These are phyloP conservation scores for Phytophthora ohioensis DNA, from an alignment of 352 stramenopile species.

Conservation along the genomic window DNA sequence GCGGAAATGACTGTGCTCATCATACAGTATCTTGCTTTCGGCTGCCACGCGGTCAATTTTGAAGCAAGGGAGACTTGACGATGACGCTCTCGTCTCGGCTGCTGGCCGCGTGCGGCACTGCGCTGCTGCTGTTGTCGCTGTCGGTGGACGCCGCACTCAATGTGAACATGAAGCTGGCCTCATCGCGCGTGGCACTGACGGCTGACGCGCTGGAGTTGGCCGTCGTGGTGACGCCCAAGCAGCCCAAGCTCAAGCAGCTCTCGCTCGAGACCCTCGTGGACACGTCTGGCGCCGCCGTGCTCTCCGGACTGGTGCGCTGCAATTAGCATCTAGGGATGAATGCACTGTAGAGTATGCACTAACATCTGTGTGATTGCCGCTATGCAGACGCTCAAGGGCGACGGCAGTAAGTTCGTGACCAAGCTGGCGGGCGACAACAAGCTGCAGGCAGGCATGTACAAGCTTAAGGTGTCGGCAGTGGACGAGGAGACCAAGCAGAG, in stretches of 20 bases:
- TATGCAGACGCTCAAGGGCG: conserved; percentile 63
- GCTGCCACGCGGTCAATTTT: conserved; percentile 43
- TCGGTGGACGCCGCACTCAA: conserved; percentile 41
- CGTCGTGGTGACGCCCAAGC: conserved; percentile 62
- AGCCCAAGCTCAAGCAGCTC: conserved; percentile 62
- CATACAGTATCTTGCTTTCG: conserved; percentile 10
- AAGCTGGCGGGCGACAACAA: conserved; percentile 52
- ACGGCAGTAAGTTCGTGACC: conserved; percentile 69
- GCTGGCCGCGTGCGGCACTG: conserved; percentile 33
- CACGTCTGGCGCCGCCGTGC: conserved; percentile 61
- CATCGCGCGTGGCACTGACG: conserved; percentile 58
- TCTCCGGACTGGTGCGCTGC: conserved; percentile 63
- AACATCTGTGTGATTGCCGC: neutral
- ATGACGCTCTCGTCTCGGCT: conserved; percentile 37
- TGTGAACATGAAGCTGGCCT: conserved; percentile 53
- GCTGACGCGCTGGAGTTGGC: conserved; percentile 55
- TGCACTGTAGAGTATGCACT: neutral
- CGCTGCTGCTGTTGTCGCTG: conserved; percentile 39
- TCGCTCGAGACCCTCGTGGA: conserved; percentile 78
- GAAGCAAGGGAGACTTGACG: conserved; percentile 20
- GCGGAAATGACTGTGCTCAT: conserved; percentile 11
- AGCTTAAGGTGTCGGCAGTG: conserved; percentile 75
- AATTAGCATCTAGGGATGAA: no score
- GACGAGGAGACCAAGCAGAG: conserved; percentile 53
- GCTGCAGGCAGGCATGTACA: conserved; percentile 76